Evolutionary conservation across 1,284 basidiomycete genomes (phyloP).

Genomic region (Cryptococcus neoformans): DNA sequence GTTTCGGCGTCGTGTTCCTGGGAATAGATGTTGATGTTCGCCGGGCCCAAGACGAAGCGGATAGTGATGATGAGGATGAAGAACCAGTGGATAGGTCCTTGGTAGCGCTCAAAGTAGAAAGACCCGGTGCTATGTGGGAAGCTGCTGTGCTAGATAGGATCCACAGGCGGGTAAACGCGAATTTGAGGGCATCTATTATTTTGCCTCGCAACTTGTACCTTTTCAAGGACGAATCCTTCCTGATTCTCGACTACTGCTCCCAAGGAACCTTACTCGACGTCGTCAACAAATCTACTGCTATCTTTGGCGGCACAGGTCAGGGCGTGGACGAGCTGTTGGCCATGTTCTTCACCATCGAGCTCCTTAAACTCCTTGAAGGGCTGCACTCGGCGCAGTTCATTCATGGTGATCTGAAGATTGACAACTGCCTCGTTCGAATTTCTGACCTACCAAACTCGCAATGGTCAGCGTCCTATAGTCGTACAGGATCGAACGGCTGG

Average conservation of each 20-base stretch:
- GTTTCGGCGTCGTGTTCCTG: constrained; percentile 91
- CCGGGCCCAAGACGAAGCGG: constrained; percentile 53
- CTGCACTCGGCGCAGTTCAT: constrained; percentile 82
- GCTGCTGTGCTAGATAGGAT: constrained; percentile 80
- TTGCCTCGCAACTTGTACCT: constrained; percentile 71
- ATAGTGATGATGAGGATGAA: constrained; percentile 57
- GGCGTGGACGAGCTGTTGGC: constrained; percentile 87
- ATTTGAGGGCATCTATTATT: constrained; percentile 65
- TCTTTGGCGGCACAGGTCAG: constrained; percentile 48
- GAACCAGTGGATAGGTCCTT: constrained; percentile 57
- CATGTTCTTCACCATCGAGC: constrained; percentile 91
- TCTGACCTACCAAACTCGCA: constrained; percentile 71
- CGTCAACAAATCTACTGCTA: constrained; percentile 76
- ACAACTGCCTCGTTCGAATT: constrained; percentile 92
- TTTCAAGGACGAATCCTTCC: constrained; percentile 84
- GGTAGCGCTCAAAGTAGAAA: constrained; percentile 90
- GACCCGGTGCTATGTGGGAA: constrained; percentile 88
- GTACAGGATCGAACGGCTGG: constrained; percentile 80
- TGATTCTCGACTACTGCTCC: constrained; percentile 81
- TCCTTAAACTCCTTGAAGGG: constrained; percentile 76
- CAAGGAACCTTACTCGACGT: constrained; percentile 93
- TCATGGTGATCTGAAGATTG: constrained; percentile 98
- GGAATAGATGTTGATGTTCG: constrained; percentile 56
- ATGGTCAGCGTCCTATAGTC: constrained; percentile 73
- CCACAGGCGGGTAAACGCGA: constrained; percentile 61